Evolutionary conservation across 2,329 filamentous ascomycete species (phyloP).

Genomic region (Ceratocystis ficicola): DNA sequence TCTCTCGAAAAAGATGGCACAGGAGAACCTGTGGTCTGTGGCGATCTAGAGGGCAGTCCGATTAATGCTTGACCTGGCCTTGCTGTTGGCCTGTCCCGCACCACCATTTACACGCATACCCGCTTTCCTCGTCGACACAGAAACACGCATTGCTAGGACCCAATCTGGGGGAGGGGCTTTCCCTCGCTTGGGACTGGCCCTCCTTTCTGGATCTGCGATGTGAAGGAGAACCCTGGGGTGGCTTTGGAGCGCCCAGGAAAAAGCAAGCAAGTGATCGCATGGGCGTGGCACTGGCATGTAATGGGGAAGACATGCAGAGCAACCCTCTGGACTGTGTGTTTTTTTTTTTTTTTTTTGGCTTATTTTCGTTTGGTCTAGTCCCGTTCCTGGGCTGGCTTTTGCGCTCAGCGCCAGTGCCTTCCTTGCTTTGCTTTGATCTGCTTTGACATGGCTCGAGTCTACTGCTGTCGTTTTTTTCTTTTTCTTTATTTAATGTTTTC

Average conservation of each 20-base stretch:
- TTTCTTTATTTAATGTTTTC: neutral
- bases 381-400: too few species aligned
- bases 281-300: neutral
- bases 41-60: neutral
- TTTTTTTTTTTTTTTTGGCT: too few species aligned
- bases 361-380: neutral
- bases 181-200: too few species aligned
- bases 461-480: neutral
- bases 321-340: neutral
- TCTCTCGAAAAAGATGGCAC: neutral
- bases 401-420: neutral
- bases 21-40: conserved; percentile 8
- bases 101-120: neutral
- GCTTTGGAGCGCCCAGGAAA: neutral
- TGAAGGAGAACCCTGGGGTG: neutral
- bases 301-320: neutral
- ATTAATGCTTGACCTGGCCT: neutral
- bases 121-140: too few species aligned
- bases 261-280: neutral
- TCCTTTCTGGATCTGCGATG: too few species aligned
- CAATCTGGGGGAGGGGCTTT: neutral
- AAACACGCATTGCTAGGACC: too few species aligned
- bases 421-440: neutral
- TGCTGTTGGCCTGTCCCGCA: neutral
- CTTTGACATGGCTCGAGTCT: neutral